phyloP scores from a whole-genome alignment of 176 grass and related monocot genomes.

The Rhynchospora tenuis region DNA sequence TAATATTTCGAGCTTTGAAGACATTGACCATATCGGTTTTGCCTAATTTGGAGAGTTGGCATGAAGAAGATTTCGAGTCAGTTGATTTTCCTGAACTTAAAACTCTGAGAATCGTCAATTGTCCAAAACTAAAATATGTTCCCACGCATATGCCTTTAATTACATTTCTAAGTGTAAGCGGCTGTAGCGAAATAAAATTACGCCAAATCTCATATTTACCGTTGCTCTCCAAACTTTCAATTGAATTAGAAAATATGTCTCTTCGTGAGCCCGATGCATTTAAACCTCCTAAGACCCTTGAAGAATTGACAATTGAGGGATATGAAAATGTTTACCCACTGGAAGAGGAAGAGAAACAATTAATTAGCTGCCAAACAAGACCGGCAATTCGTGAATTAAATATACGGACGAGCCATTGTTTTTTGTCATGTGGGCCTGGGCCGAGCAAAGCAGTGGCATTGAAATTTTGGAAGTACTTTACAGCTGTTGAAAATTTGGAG shows the following conservation, averaged over 20 bases:
- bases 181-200: neutral
- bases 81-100: neutral
- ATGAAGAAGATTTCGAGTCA: neutral
- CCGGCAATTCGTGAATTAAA: neutral
- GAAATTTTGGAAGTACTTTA: neutral
- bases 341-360: neutral
- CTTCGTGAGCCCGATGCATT: neutral
- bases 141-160: neutral
- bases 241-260: neutral
- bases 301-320: neutral
- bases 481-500: neutral
- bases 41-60: neutral
- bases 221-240: neutral
- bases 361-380: neutral
- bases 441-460: neutral
- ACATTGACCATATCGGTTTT: neutral
- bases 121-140: neutral
- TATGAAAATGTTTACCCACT: neutral
- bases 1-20: neutral
- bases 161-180: neutral
- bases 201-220: neutral
- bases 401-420: neutral
- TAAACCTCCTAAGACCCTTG: neutral
- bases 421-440: neutral
- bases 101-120: neutral